Evolutionary conservation across 2,329 filamentous ascomycete species (phyloP).

Genomic region (Alternaria postmessia): DNA sequence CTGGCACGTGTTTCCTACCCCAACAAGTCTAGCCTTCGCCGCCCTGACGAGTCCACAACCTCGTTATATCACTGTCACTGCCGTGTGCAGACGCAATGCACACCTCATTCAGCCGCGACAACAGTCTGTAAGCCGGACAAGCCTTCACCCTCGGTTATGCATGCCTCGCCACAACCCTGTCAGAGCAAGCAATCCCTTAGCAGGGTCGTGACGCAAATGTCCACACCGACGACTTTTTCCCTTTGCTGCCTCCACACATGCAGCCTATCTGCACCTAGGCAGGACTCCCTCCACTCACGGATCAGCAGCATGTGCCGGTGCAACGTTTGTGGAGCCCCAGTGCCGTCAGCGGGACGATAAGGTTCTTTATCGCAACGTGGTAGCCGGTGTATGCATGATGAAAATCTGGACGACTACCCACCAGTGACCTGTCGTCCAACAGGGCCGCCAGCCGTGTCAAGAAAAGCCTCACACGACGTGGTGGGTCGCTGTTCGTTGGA

Average conservation of each 20-base stretch:
- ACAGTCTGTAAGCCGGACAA: background rate
- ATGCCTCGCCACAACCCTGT: background rate
- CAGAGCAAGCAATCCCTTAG: background rate
- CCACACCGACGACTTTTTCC: slow-evolving; percentile 14
- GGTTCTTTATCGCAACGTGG: slow-evolving; percentile 34
- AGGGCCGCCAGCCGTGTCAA: slow-evolving; percentile 14
- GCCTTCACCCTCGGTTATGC: background rate
- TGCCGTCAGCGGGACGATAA: slow-evolving; percentile 33
- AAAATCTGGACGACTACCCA: slow-evolving; percentile 26
- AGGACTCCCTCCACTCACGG: slow-evolving; percentile 27
- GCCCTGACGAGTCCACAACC: slow-evolving; percentile 1
- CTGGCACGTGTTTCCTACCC: slow-evolving; percentile 25
- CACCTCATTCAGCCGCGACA: slow-evolving; percentile 7
- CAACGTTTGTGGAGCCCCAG: slow-evolving; percentile 32
- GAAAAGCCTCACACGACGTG: slow-evolving; percentile 28
- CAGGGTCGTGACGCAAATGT: slow-evolving; percentile 29
- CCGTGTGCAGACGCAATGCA: slow-evolving; percentile 10
- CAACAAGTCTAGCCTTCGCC: slow-evolving; percentile 22
- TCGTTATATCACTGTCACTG: slow-evolving; percentile 12
- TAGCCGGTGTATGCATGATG: slow-evolving; percentile 26
- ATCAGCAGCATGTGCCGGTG: slow-evolving; percentile 25
- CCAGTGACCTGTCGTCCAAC: slow-evolving; percentile 20
- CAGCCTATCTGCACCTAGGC: slow-evolving; percentile 26
- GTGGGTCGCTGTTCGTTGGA: slow-evolving; percentile 28
- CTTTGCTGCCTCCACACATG: slow-evolving; percentile 17